A percentile compares a stretch with the other conserved stretches of the same genome.
Conservation (phyloP, 495 filamentous ascomycete species). For the Bombardia bombarda region DNA sequence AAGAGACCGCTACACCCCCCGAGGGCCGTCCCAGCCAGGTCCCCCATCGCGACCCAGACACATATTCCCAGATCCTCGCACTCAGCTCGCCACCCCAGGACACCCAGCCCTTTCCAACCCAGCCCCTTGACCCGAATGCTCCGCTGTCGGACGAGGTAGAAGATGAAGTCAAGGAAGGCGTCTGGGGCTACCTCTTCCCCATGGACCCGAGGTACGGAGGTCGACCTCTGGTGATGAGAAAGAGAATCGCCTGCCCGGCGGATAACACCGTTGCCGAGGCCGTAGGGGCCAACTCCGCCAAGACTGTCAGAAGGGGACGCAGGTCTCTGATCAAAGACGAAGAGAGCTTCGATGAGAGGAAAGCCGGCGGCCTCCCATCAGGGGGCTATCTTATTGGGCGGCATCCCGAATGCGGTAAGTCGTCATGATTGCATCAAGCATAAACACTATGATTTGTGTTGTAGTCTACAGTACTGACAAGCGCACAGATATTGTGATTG, state of each 20-base stretch:
- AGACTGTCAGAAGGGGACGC: slow-evolving; percentile 28
- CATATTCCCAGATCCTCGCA: slow-evolving; percentile 36
- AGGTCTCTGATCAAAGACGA: slow-evolving; percentile 43
- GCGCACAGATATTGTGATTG: slow-evolving; percentile 62
- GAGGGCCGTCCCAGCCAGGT: slow-evolving; percentile 52
- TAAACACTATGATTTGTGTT: no score
- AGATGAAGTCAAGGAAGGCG: slow-evolving; percentile 80
- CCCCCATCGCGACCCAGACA: slow-evolving; percentile 30
- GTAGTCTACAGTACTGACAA: slow-evolving; percentile 10
- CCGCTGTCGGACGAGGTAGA: slow-evolving; percentile 71
- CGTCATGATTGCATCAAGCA: background rate
- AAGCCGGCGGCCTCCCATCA: slow-evolving; percentile 49
- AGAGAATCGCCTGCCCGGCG: slow-evolving; percentile 54
- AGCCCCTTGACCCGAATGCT: slow-evolving; percentile 69
- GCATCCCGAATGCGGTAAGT: slow-evolving; percentile 88
- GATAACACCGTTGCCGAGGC: slow-evolving; percentile 28
- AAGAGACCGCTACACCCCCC: slow-evolving; percentile 64
- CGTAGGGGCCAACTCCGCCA: slow-evolving; percentile 10
- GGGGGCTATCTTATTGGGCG: slow-evolving; percentile 89
- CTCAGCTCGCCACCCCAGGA: slow-evolving; percentile 49
- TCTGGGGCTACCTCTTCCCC: slow-evolving; percentile 93
- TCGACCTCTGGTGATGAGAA: slow-evolving; percentile 62
- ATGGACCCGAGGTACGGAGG: slow-evolving; percentile 60
- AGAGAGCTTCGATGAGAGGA: slow-evolving; percentile 49
- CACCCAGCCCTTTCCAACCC: slow-evolving; percentile 63